Percentiles rank a stretch among this genome's conserved stretches.
phyloP scores from a whole-genome alignment of 73 alveolate genomes.

The Halteria grandinella region DNA sequence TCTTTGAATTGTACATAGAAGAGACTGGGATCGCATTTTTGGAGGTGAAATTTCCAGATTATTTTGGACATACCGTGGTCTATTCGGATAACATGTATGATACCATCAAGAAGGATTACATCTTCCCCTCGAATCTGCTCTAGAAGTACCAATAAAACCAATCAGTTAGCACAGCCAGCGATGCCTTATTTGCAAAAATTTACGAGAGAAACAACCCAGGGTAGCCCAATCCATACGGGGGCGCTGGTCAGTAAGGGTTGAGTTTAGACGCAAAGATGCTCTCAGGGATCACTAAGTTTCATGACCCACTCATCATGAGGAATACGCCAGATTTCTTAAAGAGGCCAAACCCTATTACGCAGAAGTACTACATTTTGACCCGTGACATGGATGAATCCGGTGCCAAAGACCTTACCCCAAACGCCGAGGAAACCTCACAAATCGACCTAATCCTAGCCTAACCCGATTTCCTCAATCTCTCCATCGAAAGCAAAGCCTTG shows the following conservation, averaged over 20 bases:
- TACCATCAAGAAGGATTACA: not conserved
- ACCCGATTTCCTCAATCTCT: slow-evolving; percentile 87
- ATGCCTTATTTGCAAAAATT: not conserved
- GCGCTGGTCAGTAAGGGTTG: too few relatives aligned
- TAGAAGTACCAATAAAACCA: slow-evolving; percentile 27
- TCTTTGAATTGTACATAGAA: slow-evolving; percentile 23
- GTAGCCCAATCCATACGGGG: too few relatives aligned
- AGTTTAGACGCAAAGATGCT: too few relatives aligned
- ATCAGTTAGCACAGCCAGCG: not conserved
- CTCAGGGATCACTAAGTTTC: slow-evolving; percentile 51
- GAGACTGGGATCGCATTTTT: slow-evolving; percentile 20
- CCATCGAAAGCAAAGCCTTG: slow-evolving; percentile 69
- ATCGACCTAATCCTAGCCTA: slow-evolving; percentile 73
- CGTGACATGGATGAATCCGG: slow-evolving; percentile 81
- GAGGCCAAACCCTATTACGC: slow-evolving; percentile 84
- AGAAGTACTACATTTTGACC: slow-evolving; percentile 83
- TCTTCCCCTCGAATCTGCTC: slow-evolving; percentile 25
- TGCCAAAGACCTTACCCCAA: slow-evolving; percentile 80
- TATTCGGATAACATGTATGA: slow-evolving; percentile 23
- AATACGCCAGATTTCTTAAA: slow-evolving; percentile 68
- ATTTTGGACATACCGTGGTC: slow-evolving; percentile 44
- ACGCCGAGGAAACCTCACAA: slow-evolving; percentile 72
- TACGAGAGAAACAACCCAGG: not conserved
- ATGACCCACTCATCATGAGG: slow-evolving; percentile 70
- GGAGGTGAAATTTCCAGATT: slow-evolving; percentile 37